Base-by-base conservation (phyloP, 1,284 basidiomycete genomes). In the Moniliophthora roreri region DNA sequence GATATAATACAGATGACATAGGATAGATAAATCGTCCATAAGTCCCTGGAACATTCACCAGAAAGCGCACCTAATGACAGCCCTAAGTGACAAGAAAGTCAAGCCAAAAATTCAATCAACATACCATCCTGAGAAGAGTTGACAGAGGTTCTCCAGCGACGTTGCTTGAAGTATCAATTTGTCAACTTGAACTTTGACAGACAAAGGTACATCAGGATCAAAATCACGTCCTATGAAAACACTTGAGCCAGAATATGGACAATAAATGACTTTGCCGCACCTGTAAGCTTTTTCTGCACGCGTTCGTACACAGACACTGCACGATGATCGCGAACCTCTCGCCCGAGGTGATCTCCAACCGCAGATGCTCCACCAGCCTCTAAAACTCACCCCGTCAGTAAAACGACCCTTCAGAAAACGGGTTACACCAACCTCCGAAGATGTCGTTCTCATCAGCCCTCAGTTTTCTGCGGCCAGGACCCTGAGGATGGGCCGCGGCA, bases 71-170 rank as follows among this genome's bases (percentile, higher is more conserved):
- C 63, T 64, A 50, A 49, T 4, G 36, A 32, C 32, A 15, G 48
- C 16, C 20, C 7, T 15, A 34, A 24, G 44, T 21, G 10, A 35
- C n/a, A 20, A 2, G 7, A 28, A 24, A n/a, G 15, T 32, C 21
- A 20, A 54, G 38, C 11, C 53, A 34, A 39, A 9, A 39, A 39
- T 35, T 23, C 16, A 38, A 49, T 48, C 13, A 23, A 54, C 76
- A 57, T 69, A 92, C 95, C 95, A 97, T 68, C 95, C 95, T 58
- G 94, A 93, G 75, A 97, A 98, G 63, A 92, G 94, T 66, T 95
- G 93, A 69, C 93, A 96, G 2, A 98, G 81, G 68, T 97, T 96
- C 70, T 97, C 94, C 44, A 96, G 75, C 10, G 89, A 88, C 5
- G 91, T 96, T 6, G 95, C 93, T 68, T 97, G 93, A 56, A 85